A percentile compares a stretch with the other conserved stretches of the same genome.
Evolutionary conservation across 176 grass and related monocot genomes (phyloP).

Genomic region (Oryza rufipogon): DNA sequence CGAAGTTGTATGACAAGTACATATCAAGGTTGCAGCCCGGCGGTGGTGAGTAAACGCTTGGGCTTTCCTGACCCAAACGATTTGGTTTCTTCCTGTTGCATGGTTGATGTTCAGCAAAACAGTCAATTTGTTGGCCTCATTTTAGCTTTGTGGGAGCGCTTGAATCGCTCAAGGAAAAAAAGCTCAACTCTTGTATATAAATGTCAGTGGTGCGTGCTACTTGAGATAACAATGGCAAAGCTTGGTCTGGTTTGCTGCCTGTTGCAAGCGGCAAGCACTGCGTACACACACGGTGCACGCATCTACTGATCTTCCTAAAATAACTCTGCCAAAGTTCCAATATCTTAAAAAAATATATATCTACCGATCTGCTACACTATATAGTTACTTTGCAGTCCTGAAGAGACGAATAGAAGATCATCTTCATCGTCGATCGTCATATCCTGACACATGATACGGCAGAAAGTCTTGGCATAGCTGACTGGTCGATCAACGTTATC

Average conservation of each 20-base stretch:
- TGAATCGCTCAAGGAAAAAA: background rate
- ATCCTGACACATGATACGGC: background rate
- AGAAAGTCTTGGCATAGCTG: background rate
- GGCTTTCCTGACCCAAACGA: background rate
- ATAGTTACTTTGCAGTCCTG: no score
- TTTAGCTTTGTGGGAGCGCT: background rate
- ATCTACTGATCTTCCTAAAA: no score
- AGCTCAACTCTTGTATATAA: background rate
- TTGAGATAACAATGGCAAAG: background rate
- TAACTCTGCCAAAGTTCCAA: no score
- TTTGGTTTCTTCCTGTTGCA: background rate
- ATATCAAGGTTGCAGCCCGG: conserved; percentile 48
- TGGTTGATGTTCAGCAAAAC: background rate
- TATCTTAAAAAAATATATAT: no score
- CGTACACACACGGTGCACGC: background rate
- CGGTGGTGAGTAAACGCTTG: background rate
- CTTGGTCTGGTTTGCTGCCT: background rate
- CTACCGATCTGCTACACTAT: no score
- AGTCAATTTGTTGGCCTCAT: background rate
- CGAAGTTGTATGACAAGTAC: conserved; percentile 70
- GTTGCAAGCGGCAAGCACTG: background rate
- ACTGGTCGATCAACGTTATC: background rate
- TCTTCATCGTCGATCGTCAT: background rate
- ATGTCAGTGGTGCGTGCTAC: background rate
- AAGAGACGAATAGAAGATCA: no score